Conservation (phyloP, 2,329 filamentous ascomycete genomes). For the Whalleya microplaca region DNA sequence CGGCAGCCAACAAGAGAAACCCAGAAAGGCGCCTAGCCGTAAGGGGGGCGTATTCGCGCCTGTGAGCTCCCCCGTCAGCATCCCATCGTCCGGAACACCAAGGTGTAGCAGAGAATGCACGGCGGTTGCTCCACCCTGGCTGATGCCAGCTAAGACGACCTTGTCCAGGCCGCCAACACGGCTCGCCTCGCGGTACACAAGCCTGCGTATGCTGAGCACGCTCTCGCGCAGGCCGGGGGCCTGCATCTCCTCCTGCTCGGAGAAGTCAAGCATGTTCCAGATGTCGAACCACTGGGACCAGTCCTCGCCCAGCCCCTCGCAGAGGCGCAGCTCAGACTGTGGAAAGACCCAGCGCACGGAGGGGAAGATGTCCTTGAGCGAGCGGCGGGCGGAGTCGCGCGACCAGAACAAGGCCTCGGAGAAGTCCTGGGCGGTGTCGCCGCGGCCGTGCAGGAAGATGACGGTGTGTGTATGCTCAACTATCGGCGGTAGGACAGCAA, state of each 20-base stretch:
- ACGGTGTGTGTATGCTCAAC: conserved; percentile 48
- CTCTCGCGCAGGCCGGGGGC: conserved; percentile 44
- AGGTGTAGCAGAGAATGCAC: conserved; percentile 29
- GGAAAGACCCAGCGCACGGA: conserved; percentile 55
- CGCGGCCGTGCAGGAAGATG: conserved; percentile 51
- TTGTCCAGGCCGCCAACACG: conserved; percentile 41
- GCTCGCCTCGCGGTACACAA: conserved; percentile 42
- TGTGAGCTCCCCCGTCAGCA: neutral
- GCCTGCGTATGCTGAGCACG: conserved; percentile 36
- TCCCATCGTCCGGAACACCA: conserved; percentile 1
- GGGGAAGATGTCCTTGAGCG: conserved; percentile 45
- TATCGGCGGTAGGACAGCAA: conserved; percentile 21
- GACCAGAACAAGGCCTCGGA: conserved; percentile 36
- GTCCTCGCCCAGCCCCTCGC: conserved; percentile 31
- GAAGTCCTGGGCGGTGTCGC: conserved; percentile 43
- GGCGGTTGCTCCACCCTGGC: conserved; percentile 49
- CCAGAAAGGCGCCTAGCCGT: conserved; percentile 24
- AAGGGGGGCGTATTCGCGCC: neutral
- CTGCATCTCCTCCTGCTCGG: conserved; percentile 48
- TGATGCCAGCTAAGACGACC: conserved; percentile 50
- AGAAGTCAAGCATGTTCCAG: conserved; percentile 45
- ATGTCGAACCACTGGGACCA: conserved; percentile 57
- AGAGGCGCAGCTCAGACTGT: conserved; percentile 40
- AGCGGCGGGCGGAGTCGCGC: conserved; percentile 36
- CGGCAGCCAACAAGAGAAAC: conserved; percentile 27